A percentile compares a stretch with the other conserved stretches of the same genome.
phyloP scores from a whole-genome alignment of 1,139 yeast species.

The Candida buenavistaensis region DNA sequence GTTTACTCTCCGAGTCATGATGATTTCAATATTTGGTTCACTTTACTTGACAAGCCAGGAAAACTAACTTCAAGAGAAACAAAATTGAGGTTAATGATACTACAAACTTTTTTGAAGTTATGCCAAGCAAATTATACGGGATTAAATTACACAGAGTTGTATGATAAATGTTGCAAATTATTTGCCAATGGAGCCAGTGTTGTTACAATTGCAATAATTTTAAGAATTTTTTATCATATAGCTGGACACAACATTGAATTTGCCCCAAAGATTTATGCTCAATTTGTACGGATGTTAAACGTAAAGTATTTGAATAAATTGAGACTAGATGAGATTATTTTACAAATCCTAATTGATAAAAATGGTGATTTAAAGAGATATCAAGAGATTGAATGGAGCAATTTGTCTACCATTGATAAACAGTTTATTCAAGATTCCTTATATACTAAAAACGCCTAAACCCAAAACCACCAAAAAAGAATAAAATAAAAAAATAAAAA shows the following conservation, averaged over 20 bases:
- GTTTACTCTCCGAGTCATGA: slow-evolving; percentile 24
- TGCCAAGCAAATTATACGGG: slow-evolving; percentile 28
- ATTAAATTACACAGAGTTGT: slow-evolving; percentile 24
- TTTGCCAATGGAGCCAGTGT: slow-evolving; percentile 48
- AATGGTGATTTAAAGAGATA: slow-evolving; percentile 10
- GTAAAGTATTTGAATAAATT: slow-evolving; percentile 30
- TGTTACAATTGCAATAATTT: slow-evolving; percentile 30
- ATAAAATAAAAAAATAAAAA: background rate
- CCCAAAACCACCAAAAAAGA: too few relatives aligned
- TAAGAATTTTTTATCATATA: slow-evolving; percentile 39
- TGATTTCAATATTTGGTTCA: slow-evolving; percentile 12
- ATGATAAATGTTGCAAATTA: slow-evolving; percentile 55
- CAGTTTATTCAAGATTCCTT: slow-evolving; percentile 4
- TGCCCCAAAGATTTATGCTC: slow-evolving; percentile 18
- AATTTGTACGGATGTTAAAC: slow-evolving; percentile 30
- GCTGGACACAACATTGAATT: slow-evolving; percentile 13
- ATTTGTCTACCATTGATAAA: slow-evolving; percentile 9
- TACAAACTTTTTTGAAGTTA: slow-evolving; percentile 37
- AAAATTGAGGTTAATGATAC: slow-evolving; percentile 22
- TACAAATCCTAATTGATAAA: slow-evolving; percentile 30
- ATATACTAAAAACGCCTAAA: background rate
- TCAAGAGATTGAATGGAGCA: slow-evolving; percentile 22
- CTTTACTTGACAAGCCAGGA: slow-evolving; percentile 6
- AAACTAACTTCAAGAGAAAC: slow-evolving; percentile 16
- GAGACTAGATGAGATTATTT: slow-evolving; percentile 31